A percentile compares a stretch with the other conserved stretches of the same genome.
phyloP scores from a whole-genome alignment of 495 filamentous ascomycete species.

The Penicillium angulare region DNA sequence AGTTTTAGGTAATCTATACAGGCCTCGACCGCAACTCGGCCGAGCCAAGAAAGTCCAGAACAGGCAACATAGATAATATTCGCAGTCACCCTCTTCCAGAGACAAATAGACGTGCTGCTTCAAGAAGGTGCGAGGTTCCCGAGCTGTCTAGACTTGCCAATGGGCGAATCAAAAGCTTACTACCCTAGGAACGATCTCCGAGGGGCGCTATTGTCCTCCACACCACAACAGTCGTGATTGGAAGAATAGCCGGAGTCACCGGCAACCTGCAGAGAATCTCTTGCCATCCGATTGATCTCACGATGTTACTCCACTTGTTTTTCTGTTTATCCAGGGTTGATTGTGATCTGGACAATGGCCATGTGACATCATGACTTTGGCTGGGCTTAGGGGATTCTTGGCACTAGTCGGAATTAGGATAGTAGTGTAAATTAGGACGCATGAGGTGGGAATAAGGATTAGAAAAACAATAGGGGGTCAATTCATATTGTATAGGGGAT shows the following conservation, averaged over 20 bases:
- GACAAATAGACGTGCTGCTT: not conserved
- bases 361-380: conserved; percentile 20
- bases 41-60: not conserved
- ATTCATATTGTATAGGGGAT: not conserved
- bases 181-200: not conserved
- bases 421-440: too few relatives aligned
- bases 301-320: conserved; percentile 2
- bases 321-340: conserved; percentile 10
- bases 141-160: not conserved
- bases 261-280: not conserved
- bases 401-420: not conserved
- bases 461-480: too few relatives aligned
- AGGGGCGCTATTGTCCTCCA: conserved; percentile 1
- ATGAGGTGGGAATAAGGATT: not conserved
- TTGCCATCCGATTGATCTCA: not conserved
- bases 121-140: not conserved
- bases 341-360: conserved; percentile 10
- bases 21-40: not conserved
- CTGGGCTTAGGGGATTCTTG: not conserved
- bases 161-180: not conserved
- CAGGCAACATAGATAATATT: not conserved
- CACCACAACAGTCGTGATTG: not conserved
- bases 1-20: not conserved
- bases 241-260: not conserved
- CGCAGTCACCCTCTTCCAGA: not conserved